Percentiles rank a stretch among this genome's conserved stretches.
phyloP scores from a whole-genome alignment of 176 grass and related monocot species.

The Saccharum officinarum region DNA sequence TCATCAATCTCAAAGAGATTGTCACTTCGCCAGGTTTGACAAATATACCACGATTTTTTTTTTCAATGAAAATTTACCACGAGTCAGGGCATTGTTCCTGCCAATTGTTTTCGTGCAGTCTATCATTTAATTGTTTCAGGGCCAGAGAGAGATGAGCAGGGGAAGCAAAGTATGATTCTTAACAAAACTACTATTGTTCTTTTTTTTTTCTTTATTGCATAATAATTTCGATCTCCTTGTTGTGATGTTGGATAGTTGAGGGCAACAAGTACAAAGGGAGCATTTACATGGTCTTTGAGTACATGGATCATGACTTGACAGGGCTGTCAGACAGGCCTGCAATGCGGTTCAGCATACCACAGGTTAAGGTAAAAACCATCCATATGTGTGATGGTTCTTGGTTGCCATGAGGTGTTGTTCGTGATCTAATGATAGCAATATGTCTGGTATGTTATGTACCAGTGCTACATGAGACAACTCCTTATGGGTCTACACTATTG shows the following conservation, averaged over 20 bases:
- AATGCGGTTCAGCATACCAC: constrained; percentile 73
- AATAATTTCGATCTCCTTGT: not conserved
- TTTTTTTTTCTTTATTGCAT: not conserved
- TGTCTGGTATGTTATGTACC: constrained; percentile 36
- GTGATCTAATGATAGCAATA: constrained; percentile 5
- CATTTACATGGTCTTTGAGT: constrained; percentile 88
- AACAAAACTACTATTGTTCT: not conserved
- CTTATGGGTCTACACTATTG: constrained; percentile 89
- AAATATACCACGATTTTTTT: not conserved
- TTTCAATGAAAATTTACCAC: not conserved
- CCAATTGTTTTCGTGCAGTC: not conserved
- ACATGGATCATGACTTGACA: constrained; percentile 90
- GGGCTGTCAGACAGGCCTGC: constrained; percentile 74
- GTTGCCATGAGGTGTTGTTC: constrained; percentile 27
- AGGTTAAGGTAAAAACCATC: constrained; percentile 85
- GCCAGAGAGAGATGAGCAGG: constrained; percentile 86
- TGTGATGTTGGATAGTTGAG: constrained; percentile 43
- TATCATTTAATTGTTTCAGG: constrained; percentile 38
- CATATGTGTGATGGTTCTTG: constrained; percentile 29
- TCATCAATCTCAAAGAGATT: constrained; percentile 92
- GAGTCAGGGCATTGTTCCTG: not conserved
- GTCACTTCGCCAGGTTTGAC: constrained; percentile 74
- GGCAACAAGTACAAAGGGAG: constrained; percentile 74
- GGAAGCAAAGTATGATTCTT: constrained; percentile 59
- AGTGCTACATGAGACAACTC: constrained; percentile 92